A percentile compares a stretch with the other conserved stretches of the same genome.
phyloP scores from a whole-genome alignment of 2,329 filamentous ascomycete species.

The Ceratocystis smalleyi region DNA sequence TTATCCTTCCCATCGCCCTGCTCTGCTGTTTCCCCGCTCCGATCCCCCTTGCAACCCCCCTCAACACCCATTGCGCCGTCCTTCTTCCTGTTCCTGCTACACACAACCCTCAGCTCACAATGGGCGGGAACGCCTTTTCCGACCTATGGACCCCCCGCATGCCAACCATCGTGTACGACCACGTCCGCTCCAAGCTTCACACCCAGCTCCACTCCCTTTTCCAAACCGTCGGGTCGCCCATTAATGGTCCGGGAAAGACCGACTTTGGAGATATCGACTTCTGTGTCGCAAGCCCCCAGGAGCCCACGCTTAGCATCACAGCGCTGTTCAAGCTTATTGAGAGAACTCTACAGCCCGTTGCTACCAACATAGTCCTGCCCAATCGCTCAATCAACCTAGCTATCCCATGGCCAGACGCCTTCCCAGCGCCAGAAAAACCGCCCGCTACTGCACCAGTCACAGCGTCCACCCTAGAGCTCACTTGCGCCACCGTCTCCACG shows the following conservation, averaged over 20 bases:
- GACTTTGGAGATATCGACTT: slow-evolving; percentile 63
- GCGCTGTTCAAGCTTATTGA: background rate
- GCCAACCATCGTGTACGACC: slow-evolving; percentile 39
- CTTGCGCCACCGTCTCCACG: background rate
- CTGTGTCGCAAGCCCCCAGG: slow-evolving; percentile 33
- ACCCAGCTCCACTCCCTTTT: slow-evolving; percentile 37
- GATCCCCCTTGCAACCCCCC: background rate
- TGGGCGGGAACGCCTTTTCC: slow-evolving; percentile 15
- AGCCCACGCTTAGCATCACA: slow-evolving; percentile 1
- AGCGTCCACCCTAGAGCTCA: background rate
- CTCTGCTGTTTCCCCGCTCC: background rate
- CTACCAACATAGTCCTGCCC: slow-evolving; percentile 1
- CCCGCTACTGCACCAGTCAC: background rate
- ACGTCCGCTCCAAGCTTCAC: slow-evolving; percentile 33
- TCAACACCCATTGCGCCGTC: background rate
- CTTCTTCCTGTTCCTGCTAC: background rate
- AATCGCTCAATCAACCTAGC: slow-evolving; percentile 31
- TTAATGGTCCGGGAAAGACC: slow-evolving; percentile 53
- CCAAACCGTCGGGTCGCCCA: slow-evolving; percentile 39
- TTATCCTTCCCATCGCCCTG: too few species aligned
- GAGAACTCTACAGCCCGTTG: slow-evolving; percentile 7
- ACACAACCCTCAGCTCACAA: background rate
- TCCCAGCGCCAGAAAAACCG: background rate
- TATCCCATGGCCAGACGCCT: slow-evolving; percentile 35
- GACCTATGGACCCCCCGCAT: slow-evolving; percentile 51